Evolutionary conservation across 2,329 filamentous ascomycete genomes (phyloP), one percentile per base, ranked within the genome.

Genomic region (Ophiocordyceps unilateralis): DNA sequence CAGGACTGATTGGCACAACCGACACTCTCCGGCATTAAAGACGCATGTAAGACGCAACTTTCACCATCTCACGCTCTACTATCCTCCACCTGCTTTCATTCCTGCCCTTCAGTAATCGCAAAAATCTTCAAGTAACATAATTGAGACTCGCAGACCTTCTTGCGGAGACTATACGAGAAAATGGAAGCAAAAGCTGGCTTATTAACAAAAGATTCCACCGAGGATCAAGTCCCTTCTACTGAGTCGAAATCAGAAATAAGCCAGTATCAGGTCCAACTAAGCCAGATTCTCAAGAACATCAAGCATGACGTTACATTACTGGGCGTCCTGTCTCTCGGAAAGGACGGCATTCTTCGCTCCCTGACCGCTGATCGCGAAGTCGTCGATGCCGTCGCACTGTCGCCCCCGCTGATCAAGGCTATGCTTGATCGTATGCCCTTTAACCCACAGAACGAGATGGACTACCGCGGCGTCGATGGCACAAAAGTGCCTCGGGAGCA

Each of bases 341-440:
- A 41, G 22, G 51, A 52, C 10, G 50, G 49, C 14, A 34, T 53
- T 8, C 17, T 47, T n/a, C 47, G 50, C 32, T 43, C 49, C 5
- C 26, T 48, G 11, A 46, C 47, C 19, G 45, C 43, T 2, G 46
- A 51, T 17, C 47, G 50, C 11, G 40, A 48, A 11, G 39, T 52
- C 5, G 23, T 49, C n/a, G 46, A 48, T 24, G 50, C 50, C 1
- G 44, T 40, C 2, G 21, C 45, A 3, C 42, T 50, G 9, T 23
- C 38, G 1, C 49, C 47, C 0, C 15, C 21, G 1, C 39, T 51
- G 1, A 43, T 51, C 26, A 51, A 51, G 30, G 47, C 49, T 7
- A 21, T 46, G 4, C 19, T 51, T 2, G 50, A 51, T 40, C 45
- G 45, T 2, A 15, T 44, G 1, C 46, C 46, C 1, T 49, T 44